Conservation (phyloP, 345 rosid species). For the Carallia pectinifolia region DNA sequence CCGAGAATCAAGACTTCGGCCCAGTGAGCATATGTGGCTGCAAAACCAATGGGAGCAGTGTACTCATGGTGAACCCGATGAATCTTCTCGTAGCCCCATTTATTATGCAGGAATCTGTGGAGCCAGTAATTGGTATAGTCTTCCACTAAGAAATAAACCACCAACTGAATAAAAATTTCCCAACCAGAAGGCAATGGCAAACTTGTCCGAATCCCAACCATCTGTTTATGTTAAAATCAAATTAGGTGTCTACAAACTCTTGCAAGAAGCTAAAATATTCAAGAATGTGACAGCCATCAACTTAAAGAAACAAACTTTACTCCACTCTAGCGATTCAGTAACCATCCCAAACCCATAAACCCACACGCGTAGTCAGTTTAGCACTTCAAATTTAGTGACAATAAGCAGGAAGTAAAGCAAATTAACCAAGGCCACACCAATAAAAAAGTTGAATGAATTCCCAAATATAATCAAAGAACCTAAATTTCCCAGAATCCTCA, state of each 20-base stretch:
- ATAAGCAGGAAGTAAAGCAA: too few relatives aligned
- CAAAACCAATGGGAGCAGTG: slow-evolving; percentile 75
- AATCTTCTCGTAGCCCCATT: slow-evolving; percentile 94
- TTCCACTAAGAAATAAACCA: slow-evolving; percentile 76
- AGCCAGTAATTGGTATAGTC: slow-evolving; percentile 90
- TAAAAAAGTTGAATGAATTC: too few relatives aligned
- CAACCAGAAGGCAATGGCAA: slow-evolving; percentile 72
- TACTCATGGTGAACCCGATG: slow-evolving; percentile 88
- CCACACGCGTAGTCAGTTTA: too few relatives aligned
- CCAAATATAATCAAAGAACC: not conserved
- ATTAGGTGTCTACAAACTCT: too few relatives aligned
- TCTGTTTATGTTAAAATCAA: slow-evolving; percentile 35
- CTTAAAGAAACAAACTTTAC: not conserved
- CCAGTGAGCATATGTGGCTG: slow-evolving; percentile 96
- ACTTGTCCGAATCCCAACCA: slow-evolving; percentile 64
- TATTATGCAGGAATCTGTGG: slow-evolving; percentile 74
- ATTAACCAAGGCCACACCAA: not conserved
- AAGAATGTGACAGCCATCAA: not conserved
- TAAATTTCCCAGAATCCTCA: not conserved
- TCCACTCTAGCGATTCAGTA: not conserved
- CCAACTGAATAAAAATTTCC: slow-evolving; percentile 66
- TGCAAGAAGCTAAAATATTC: too few relatives aligned
- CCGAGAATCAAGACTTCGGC: slow-evolving; percentile 83
- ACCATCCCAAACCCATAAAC: not conserved
- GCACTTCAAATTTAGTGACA: too few relatives aligned